These are phyloP conservation scores for Ceratocystis eucalypticola DNA, from an alignment of 2,329 filamentous ascomycete genomes.

Conservation along the genomic window DNA sequence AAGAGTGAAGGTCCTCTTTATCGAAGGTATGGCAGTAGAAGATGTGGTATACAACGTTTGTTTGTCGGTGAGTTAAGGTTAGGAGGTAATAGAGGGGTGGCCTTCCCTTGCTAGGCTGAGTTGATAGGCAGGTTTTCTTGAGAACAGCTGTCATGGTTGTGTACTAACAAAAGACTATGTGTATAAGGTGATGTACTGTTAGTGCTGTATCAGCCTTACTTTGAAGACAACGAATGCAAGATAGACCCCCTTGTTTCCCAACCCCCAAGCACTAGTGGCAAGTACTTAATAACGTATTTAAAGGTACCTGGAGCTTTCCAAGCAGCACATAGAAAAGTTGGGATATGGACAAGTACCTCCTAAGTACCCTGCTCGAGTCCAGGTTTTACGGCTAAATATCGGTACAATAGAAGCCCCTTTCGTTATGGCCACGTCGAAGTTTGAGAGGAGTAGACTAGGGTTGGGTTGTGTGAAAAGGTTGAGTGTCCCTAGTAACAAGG, in stretches of 20 bases:
- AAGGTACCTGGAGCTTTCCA: neutral
- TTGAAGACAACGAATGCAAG: neutral
- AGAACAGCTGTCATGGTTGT: conserved; percentile 13
- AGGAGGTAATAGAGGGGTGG: conserved; percentile 6
- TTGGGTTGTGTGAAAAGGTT: neutral
- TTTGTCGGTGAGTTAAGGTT: conserved; percentile 19
- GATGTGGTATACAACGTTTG: conserved; percentile 18
- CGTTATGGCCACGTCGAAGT: conserved; percentile 19
- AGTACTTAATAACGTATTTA: neutral
- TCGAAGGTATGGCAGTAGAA: conserved; percentile 16
- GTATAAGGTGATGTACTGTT: neutral
- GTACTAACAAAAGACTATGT: conserved; percentile 4
- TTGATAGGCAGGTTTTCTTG: neutral
- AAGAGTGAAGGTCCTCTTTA: conserved; percentile 19
- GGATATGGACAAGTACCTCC: neutral
- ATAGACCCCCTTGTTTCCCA: conserved; percentile 17
- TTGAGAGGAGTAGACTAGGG: neutral
- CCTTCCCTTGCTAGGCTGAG: neutral
- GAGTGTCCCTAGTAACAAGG: conserved; percentile 4
- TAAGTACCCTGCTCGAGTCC: neutral
- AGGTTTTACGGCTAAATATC: neutral
- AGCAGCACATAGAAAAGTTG: neutral
- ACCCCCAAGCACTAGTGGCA: conserved; percentile 13
- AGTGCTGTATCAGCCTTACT: conserved; percentile 4
- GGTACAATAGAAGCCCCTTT: conserved; percentile 6